A percentile compares a stretch with the other conserved stretches of the same genome.
These are phyloP conservation scores for Gleditsia sinensis DNA, from an alignment of 306 rosid genomes.

Conservation along the genomic window DNA sequence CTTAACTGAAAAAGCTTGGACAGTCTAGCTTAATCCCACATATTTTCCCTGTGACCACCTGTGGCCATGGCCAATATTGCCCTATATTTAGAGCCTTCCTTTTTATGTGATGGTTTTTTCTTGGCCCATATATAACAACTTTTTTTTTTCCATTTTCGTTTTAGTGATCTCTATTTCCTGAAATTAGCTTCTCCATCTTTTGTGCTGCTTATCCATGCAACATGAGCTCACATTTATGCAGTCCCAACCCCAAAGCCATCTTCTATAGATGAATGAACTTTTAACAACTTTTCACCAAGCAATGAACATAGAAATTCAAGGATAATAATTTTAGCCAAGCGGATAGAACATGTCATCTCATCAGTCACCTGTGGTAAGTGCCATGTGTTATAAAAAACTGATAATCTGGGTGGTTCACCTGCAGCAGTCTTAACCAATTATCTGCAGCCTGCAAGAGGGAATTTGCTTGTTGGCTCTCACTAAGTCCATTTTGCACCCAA, in stretches of 20 bases:
- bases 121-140: conserved; percentile 6
- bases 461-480: conserved; percentile 56
- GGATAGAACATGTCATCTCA: conserved; percentile 27
- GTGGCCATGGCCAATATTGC: conserved; percentile 17
- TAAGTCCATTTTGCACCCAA: conserved; percentile 60
- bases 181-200: conserved; percentile 11
- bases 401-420: conserved; percentile 85
- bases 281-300: conserved; percentile 24
- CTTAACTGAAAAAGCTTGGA: conserved; percentile 24
- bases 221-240: conserved; percentile 32
- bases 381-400: conserved; percentile 72
- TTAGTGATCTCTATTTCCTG: conserved; percentile 24
- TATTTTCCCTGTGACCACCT: conserved; percentile 19
- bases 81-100: conserved; percentile 1
- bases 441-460: conserved; percentile 74
- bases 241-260: conserved; percentile 28
- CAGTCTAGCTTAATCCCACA: conserved; percentile 25
- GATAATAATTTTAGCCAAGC: conserved; percentile 34
- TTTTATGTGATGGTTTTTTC: conserved; percentile 18
- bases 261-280: conserved; percentile 22
- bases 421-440: conserved; percentile 70
- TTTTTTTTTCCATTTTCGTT: background rate
- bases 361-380: conserved; percentile 51
- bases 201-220: conserved; percentile 35
- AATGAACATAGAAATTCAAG: conserved; percentile 40